Percentiles rank a stretch among this genome's conserved stretches.
Conservation (phyloP, 805 yeast species). For the Nakazawaea holstii region DNA sequence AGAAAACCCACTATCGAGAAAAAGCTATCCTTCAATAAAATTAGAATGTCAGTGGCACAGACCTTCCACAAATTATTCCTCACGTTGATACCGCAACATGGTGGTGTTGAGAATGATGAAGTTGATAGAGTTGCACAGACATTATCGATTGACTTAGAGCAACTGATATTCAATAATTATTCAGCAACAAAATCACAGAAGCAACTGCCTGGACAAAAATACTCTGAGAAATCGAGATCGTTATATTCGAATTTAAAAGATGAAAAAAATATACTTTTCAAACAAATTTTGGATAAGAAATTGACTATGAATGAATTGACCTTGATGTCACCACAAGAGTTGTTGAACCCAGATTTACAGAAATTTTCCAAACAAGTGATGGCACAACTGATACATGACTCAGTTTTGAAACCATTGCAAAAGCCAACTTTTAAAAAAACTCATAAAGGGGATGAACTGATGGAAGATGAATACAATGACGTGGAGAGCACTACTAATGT, state of each 20-base stretch:
- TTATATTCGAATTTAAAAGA: slow-evolving; percentile 55
- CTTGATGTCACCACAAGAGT: slow-evolving; percentile 63
- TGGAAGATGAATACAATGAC: slow-evolving; percentile 45
- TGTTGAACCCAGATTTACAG: slow-evolving; percentile 71
- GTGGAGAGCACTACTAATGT: slow-evolving; percentile 16
- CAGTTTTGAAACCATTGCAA: slow-evolving; percentile 56
- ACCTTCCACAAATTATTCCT: slow-evolving; percentile 44
- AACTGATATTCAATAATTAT: slow-evolving; percentile 34
- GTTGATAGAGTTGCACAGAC: slow-evolving; percentile 30
- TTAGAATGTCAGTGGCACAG: slow-evolving; percentile 42
- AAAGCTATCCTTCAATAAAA: slow-evolving; percentile 24
- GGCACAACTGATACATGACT: slow-evolving; percentile 60
- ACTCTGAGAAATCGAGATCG: slow-evolving; percentile 66
- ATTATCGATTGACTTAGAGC: slow-evolving; percentile 50
- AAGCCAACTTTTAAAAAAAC: slow-evolving; percentile 71
- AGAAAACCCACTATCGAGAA: slow-evolving; percentile 15
- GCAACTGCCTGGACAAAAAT: slow-evolving; percentile 24
- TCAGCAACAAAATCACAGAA: slow-evolving; percentile 19
- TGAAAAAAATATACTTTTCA: slow-evolving; percentile 52
- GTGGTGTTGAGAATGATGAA: slow-evolving; percentile 21
- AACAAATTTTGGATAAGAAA: slow-evolving; percentile 48
- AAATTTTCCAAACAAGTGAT: slow-evolving; percentile 67
- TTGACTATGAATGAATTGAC: slow-evolving; percentile 57
- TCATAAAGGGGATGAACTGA: slow-evolving; percentile 84
- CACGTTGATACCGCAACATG: slow-evolving; percentile 23